A percentile compares a stretch with the other conserved stretches of the same genome.
Evolutionary conservation across 345 rosid species (phyloP).

Genomic region (Crucihimalaya himalaica): DNA sequence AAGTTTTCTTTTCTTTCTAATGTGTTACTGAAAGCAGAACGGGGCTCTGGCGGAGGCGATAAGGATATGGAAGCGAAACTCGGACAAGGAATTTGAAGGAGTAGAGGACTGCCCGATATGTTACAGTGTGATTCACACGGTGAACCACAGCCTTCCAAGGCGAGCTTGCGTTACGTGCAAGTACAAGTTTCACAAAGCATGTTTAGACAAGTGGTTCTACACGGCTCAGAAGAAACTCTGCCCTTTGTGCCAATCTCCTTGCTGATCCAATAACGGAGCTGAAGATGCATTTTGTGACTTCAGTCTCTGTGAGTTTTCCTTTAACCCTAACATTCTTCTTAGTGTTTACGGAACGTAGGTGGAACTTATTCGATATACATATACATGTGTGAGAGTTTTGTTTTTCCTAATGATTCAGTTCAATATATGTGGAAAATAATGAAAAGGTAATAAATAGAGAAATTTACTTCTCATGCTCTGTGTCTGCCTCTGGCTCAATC

Average conservation of each 20-base stretch:
- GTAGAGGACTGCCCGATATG: conserved; percentile 98
- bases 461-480: not conserved
- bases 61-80: conserved; percentile 83
- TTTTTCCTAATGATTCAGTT: not conserved
- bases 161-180: conserved; percentile 94
- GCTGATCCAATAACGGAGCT: conserved; percentile 36
- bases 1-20: conserved; percentile 24
- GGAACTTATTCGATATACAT: not conserved
- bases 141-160: conserved; percentile 88
- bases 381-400: conserved; percentile 3
- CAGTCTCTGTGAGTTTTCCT: conserved; percentile 16
- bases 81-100: conserved; percentile 96
- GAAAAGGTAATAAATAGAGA: conserved; percentile 7
- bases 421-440: conserved; percentile 10
- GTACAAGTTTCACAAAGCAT: conserved; percentile 90
- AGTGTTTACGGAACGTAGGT: conserved; percentile 7
- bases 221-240: conserved; percentile 89
- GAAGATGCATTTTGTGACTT: conserved; percentile 15
- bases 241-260: conserved; percentile 95
- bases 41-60: conserved; percentile 97
- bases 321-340: not conserved
- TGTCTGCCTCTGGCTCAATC: not conserved
- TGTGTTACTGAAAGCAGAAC: conserved; percentile 56
- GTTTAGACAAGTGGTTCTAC: conserved; percentile 93
- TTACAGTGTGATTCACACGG: conserved; percentile 93